Evolutionary conservation across 2,329 filamentous ascomycete species (phyloP), one percentile per base, ranked within the genome.

Genomic region (Fusarium sp.): DNA sequence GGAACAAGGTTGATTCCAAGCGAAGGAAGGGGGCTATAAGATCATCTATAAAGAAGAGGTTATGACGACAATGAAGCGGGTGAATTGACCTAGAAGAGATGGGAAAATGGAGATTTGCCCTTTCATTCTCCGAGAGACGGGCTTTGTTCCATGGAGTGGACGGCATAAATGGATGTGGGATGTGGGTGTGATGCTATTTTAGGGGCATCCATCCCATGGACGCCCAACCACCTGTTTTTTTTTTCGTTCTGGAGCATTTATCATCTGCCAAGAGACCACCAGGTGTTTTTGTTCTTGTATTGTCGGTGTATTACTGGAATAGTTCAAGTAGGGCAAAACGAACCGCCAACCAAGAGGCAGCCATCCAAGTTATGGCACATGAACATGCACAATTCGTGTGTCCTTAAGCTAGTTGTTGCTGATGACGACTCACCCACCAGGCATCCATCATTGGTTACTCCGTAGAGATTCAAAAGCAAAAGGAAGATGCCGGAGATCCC

Each of bases 11-110:
- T 69, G 64, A 66, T 43, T 52, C 67, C 64, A 68, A 60, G 37
- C 48, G 52, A 37, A 24, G 18, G 18, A 5, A 24, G 33, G 41
- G 41, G 41, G 27, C 41, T 73, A 69, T 73, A 74, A 75, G 72
- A 74, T 74, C 62, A 48, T 67, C 72, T 27, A 20, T 16, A 39
- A 61, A n/a, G 63, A 56, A 56, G 64, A 60, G 43, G 65, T n/a
- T 37, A 73, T 74, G 72, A 74, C 72, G 72, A 75, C 65, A 63
- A 52, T 73, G 68, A 60, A 54, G 50, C 65, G 65, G 72, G 20
- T 20, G 35, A 50, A 56, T 67, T 57, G 22, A 39, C 68, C 48
- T 35, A 60, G 18, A 60, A 58, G 43, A 67, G n/a, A 20, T 29
- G 37, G 20, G 33, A 60, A 60, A 24, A 48, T 60, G 63, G 64